phyloP scores from a whole-genome alignment of 228 moss, liverwort and hornwort genomes.

The Sphagnum magellanicum region DNA sequence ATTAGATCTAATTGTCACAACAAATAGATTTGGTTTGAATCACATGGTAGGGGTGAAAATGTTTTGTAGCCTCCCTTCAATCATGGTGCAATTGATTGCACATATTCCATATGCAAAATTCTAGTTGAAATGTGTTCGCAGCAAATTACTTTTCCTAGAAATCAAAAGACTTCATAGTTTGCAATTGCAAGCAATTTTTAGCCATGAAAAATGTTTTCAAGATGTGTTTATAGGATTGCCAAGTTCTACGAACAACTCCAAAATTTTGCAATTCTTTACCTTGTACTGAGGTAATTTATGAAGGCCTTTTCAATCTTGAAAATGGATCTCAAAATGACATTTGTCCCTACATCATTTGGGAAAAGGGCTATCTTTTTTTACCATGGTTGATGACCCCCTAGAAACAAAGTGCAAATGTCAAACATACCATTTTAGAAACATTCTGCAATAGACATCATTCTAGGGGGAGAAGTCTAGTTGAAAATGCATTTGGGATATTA shows the following conservation, averaged over 20 bases:
- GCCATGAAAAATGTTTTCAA: background rate
- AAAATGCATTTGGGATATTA: too few relatives aligned
- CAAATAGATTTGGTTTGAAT: background rate
- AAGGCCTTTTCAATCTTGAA: background rate
- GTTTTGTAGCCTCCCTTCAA: background rate
- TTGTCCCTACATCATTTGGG: too few relatives aligned
- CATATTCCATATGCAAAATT: too few relatives aligned
- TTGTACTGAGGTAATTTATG: too few relatives aligned
- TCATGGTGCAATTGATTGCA: conserved; percentile 2
- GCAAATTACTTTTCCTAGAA: conserved; percentile 2
- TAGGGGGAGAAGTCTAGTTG: background rate
- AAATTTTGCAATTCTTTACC: background rate
- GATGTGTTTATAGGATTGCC: conserved; percentile 4
- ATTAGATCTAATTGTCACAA: conserved; percentile 1
- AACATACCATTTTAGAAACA: background rate
- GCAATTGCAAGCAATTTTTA: conserved; percentile 3
- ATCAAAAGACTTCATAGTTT: conserved; percentile 2
- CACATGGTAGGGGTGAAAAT: background rate
- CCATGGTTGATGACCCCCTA: background rate
- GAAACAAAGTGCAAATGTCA: too few relatives aligned
- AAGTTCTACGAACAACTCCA: too few relatives aligned
- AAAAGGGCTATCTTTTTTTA: background rate
- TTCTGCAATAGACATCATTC: background rate
- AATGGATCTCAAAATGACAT: background rate
- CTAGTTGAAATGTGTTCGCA: background rate